Base-by-base conservation (phyloP, 2,329 filamentous ascomycete genomes). In the Aspergillus texensis region DNA sequence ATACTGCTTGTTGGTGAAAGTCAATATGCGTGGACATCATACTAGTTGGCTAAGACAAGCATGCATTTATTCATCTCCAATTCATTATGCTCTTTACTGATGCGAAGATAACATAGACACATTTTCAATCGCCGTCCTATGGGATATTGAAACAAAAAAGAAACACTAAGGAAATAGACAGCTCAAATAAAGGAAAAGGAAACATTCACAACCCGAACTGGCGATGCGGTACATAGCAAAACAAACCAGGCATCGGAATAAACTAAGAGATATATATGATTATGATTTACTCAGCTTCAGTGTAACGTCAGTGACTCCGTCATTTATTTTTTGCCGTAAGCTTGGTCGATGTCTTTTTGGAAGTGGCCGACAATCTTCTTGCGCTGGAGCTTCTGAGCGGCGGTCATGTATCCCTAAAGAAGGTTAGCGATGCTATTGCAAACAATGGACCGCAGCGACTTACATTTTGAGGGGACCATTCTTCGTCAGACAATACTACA, bases 351-450 rank as follows among this genome's bases (percentile, higher is more conserved):
- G 62, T 90, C 84, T 67, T 84, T 83, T 77, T 86, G 78, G 79
- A 86, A 90, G 70, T 84, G 86, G 46, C 83, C 77, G 57, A 89
- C 77, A 64, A 92, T 90, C 71, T 84, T 86, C 80, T 86, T 90
- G 70, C 89, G 85, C 80, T 91, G 90, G 57, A 92, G 82, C 74
- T 92, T 92, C 77, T 91, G 89, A 3, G 89, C 89, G 12, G 89
- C 88, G 55, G 89, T 91, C 61, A 89, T 85, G 62, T 88, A 82
- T 62, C 84, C 83, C 89, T 91, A 68, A 60, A 61, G 46, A 6
- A 36, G 65, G 79, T 39, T 36, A 16, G 28, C 52, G 5, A 32
- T 21, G 8, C 14, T 6, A 26, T 43, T 19, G 36, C 14, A 16
- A 14, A 10, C n/a, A 24, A 55, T 19, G 5, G 9, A n/a, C 16